These are phyloP conservation scores for Closterium sp. DNA, from an alignment of 139 green algal genomes.

Conservation along the genomic window DNA sequence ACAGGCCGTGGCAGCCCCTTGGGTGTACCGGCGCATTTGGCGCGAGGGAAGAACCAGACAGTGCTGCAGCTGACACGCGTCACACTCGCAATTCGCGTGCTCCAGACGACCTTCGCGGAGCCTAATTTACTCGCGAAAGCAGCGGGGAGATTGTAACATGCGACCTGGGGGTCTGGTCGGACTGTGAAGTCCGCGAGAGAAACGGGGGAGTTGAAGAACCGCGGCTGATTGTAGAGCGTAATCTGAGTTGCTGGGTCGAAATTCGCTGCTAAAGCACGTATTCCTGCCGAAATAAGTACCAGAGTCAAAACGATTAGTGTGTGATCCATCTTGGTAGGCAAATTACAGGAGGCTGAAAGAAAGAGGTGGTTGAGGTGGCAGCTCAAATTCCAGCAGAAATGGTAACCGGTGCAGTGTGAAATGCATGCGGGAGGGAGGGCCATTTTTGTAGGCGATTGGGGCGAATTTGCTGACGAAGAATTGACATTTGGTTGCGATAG, in stretches of 20 bases:
- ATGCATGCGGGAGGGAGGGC: neutral
- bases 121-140: neutral
- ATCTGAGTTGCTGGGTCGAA: neutral
- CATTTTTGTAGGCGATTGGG: neutral
- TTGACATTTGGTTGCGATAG: too few relatives aligned
- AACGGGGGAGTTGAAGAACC: neutral
- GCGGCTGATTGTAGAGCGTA: neutral
- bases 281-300: neutral
- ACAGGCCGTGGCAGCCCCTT: too few relatives aligned
- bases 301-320: neutral
- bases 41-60: too few relatives aligned
- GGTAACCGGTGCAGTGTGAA: neutral
- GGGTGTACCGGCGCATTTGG: too few relatives aligned
- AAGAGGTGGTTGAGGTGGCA: neutral
- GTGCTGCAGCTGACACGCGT: neutral
- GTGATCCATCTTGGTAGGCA: neutral
- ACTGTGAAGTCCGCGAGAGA: neutral
- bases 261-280: neutral
- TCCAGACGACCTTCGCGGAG: neutral
- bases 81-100: neutral
- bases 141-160: neutral
- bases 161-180: neutral
- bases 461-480: neutral
- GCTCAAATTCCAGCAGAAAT: neutral
- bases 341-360: neutral